Evolutionary conservation across 2,329 filamentous ascomycete genomes (phyloP).

Genomic region (Lachnellula hyalina): DNA sequence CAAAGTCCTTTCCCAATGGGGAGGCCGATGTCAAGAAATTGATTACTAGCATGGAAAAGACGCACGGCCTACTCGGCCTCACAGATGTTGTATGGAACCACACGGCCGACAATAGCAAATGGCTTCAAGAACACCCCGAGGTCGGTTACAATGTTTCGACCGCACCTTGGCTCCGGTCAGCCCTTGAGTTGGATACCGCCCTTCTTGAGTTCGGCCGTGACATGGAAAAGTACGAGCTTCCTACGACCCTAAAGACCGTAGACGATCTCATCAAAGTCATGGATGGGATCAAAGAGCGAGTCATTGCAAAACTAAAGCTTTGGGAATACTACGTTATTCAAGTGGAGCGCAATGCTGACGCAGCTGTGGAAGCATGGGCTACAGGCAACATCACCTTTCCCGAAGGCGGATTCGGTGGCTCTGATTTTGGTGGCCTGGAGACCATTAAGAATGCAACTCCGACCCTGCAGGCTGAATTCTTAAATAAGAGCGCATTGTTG

Average conservation of each 20-base stretch:
- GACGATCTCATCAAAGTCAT: constrained; percentile 78
- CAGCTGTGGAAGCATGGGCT: constrained; percentile 67
- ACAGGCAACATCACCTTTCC: constrained; percentile 52
- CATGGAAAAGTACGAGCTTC: constrained; percentile 64
- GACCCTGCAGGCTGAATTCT: constrained; percentile 51
- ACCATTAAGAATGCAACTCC: constrained; percentile 48
- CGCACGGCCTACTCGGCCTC: constrained; percentile 79
- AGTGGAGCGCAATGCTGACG: constrained; percentile 65
- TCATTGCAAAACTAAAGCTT: constrained; percentile 69
- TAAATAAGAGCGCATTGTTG: constrained; percentile 60
- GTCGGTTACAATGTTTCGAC: constrained; percentile 92
- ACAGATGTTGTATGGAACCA: constrained; percentile 98
- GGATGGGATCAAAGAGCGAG: constrained; percentile 75
- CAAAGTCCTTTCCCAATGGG: constrained; percentile 73
- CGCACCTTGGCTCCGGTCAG: constrained; percentile 69
- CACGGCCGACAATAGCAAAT: constrained; percentile 90
- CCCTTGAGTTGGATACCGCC: constrained; percentile 72
- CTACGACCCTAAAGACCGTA: constrained; percentile 62
- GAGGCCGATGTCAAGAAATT: constrained; percentile 75
- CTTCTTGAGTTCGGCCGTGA: constrained; percentile 61
- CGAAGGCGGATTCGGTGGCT: constrained; percentile 44
- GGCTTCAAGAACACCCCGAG: constrained; percentile 91
- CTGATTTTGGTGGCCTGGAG: constrained; percentile 45
- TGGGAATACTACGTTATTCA: constrained; percentile 94
- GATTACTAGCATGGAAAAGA: constrained; percentile 74